phyloP scores from a whole-genome alignment of 2,329 filamentous ascomycete genomes.

The Cladosporium sp. region DNA sequence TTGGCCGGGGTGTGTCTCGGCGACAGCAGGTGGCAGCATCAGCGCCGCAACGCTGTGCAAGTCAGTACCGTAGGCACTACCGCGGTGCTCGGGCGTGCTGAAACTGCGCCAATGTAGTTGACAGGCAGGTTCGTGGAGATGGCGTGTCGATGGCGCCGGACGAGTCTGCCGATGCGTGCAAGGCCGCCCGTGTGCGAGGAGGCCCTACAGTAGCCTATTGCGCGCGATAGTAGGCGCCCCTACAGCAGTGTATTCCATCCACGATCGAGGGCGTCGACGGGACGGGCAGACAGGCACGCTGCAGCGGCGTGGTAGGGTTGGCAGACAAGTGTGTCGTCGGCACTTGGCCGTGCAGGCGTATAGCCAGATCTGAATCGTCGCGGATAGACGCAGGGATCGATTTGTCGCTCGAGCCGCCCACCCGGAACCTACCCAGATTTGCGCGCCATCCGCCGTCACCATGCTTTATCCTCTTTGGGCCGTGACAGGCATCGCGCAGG shows the following conservation, averaged over 20 bases:
- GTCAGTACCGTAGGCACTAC: background rate
- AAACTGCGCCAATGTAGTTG: constrained; percentile 7
- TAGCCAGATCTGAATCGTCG: background rate
- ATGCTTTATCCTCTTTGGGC: constrained; percentile 4
- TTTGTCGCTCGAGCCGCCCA: constrained; percentile 5
- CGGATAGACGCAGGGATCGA: constrained; percentile 8
- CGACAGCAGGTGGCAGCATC: background rate
- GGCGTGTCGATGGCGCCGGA: background rate
- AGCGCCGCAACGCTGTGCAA: background rate
- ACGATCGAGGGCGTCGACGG: background rate
- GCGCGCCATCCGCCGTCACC: background rate
- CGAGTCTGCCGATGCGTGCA: background rate
- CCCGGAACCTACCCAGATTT: constrained; percentile 5
- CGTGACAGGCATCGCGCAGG: background rate
- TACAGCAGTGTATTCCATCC: too few species aligned
- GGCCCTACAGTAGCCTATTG: too few species aligned
- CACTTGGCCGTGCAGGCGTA: background rate
- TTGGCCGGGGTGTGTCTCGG: background rate
- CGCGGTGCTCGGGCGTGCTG: background rate
- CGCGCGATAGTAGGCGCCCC: too few species aligned
- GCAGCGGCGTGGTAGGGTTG: background rate
- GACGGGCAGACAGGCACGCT: background rate
- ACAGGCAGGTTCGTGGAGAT: constrained; percentile 8
- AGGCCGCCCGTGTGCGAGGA: background rate
- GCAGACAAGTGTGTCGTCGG: background rate